Evolutionary conservation across 495 filamentous ascomycete genomes (phyloP).

Genomic region (Aspergillus indologenus): DNA sequence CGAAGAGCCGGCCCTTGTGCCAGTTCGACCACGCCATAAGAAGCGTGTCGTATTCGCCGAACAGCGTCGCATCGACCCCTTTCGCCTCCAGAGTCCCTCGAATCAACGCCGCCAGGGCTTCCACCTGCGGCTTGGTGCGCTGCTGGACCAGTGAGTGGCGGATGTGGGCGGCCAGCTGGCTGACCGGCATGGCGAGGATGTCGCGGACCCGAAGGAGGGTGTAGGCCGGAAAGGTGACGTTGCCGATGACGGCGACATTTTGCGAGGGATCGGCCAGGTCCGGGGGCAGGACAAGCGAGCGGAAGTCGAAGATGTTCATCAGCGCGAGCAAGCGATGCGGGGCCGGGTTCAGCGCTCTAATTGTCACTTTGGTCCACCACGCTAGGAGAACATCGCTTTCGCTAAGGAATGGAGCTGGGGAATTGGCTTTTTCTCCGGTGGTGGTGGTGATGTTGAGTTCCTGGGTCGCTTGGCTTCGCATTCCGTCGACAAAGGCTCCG

Average conservation of each 20-base stretch:
- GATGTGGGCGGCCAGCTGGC: slow-evolving; percentile 27
- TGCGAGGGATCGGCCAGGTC: slow-evolving; percentile 20
- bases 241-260: slow-evolving; percentile 29
- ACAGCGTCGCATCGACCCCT: slow-evolving; percentile 17
- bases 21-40: slow-evolving; percentile 41
- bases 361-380: slow-evolving; percentile 15
- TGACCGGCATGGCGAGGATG: slow-evolving; percentile 28
- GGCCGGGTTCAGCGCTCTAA: neutral
- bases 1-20: slow-evolving; percentile 38
- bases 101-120: slow-evolving; percentile 29
- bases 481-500: slow-evolving; percentile 11
- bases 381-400: slow-evolving; percentile 29
- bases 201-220: slow-evolving; percentile 27
- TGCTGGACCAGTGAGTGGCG: slow-evolving; percentile 34
- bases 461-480: slow-evolving; percentile 14
- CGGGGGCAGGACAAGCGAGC: neutral
- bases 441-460: slow-evolving; percentile 15
- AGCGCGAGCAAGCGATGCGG: neutral
- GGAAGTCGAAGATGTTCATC: slow-evolving; percentile 5
- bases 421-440: neutral
- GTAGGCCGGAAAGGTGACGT: slow-evolving; percentile 27
- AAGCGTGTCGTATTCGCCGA: slow-evolving; percentile 5
- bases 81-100: neutral
- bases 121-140: slow-evolving; percentile 35
- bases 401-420: slow-evolving; percentile 21